phyloP scores from a whole-genome alignment of 768 basidiomycete genomes.

The Boletus coccyginus region DNA sequence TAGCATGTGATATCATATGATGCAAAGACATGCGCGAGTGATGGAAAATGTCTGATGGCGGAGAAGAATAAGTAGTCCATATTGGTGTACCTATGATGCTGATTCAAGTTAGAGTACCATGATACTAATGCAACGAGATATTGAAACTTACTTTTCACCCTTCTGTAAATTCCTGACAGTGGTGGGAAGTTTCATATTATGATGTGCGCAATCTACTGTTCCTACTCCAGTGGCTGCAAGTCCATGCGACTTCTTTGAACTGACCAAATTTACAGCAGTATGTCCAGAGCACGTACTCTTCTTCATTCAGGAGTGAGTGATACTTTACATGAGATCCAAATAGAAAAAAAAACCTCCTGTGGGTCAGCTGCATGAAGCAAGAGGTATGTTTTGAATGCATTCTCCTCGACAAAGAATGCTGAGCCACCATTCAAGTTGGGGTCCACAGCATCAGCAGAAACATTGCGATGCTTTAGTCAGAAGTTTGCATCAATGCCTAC shows the following conservation, averaged over 20 bases:
- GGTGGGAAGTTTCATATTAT: conserved; percentile 17
- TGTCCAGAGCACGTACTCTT: conserved; percentile 7
- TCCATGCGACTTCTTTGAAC: neutral
- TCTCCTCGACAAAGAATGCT: neutral
- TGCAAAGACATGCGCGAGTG: neutral
- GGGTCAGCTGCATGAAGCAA: neutral
- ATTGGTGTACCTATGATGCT: conserved; percentile 16
- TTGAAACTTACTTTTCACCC: too few species aligned
- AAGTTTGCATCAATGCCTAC: neutral
- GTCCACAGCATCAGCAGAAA: neutral
- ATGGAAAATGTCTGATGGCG: neutral
- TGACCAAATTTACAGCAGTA: conserved; percentile 5
- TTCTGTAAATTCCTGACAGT: conserved; percentile 17
- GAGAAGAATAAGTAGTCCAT: conserved; percentile 17
- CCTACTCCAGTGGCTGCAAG: conserved; percentile 30
- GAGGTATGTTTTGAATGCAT: neutral
- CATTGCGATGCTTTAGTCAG: neutral
- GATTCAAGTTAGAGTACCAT: too few species aligned
- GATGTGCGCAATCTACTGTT: conserved; percentile 23
- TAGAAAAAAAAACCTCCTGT: neutral
- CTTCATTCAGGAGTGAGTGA: neutral
- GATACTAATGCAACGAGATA: too few species aligned
- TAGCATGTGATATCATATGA: conserved; percentile 18
- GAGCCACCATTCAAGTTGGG: neutral
- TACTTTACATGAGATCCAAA: too few species aligned